Conservation (phyloP, 768 basidiomycete species). For the Pseudohyphozyma bogoriensis region DNA sequence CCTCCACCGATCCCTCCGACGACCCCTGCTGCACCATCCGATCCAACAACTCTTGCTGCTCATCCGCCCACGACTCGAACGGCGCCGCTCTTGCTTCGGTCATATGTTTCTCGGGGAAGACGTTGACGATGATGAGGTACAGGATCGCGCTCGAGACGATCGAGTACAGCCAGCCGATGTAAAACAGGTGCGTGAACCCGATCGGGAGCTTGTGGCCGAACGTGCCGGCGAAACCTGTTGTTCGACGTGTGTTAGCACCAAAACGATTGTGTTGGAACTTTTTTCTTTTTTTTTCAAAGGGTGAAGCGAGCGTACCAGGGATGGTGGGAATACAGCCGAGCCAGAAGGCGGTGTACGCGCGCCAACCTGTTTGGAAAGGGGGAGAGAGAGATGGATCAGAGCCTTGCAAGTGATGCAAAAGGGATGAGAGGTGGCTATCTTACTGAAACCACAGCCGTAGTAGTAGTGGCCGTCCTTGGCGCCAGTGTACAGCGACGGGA, state of each 20-base stretch:
- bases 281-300: no score
- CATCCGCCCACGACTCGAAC: conserved; percentile 22
- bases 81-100: conserved; percentile 1
- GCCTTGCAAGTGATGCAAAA: no score
- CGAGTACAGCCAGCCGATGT: conserved; percentile 14
- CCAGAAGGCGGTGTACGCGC: conserved; percentile 9
- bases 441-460: conserved; percentile 5
- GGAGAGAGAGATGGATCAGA: no score
- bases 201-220: conserved; percentile 4
- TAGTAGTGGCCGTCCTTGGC: background rate
- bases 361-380: conserved; percentile 10
- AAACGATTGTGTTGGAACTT: no score
- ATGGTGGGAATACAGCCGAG: conserved; percentile 9
- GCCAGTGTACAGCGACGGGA: conserved; percentile 9
- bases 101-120: conserved; percentile 8
- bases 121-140: conserved; percentile 1
- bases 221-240: conserved; percentile 18
- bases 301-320: no score
- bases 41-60: conserved; percentile 17
- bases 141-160: conserved; percentile 11
- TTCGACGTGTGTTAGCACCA: no score
- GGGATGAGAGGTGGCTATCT: no score
- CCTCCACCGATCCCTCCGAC: background rate
- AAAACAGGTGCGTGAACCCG: conserved; percentile 16
- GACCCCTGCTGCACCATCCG: background rate